phyloP scores from a whole-genome alignment of 805 yeast species.

The Ascoidea asiatica region DNA sequence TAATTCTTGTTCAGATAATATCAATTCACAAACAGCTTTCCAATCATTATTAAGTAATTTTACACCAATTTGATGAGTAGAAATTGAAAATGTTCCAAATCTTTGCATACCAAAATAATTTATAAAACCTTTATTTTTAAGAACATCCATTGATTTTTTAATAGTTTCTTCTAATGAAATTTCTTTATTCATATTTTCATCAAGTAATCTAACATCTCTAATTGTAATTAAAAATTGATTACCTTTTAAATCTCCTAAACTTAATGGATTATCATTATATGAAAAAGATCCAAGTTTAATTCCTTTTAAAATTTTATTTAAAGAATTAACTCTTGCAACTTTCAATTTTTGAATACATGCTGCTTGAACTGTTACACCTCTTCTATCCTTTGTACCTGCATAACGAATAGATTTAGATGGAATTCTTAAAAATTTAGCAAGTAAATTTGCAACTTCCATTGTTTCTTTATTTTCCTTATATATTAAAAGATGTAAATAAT shows the following conservation, averaged over 20 bases:
- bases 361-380: conserved; percentile 89
- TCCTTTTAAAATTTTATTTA: conserved; percentile 70
- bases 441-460: conserved; percentile 77
- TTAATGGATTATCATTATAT: conserved; percentile 48
- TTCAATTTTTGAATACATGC: conserved; percentile 55
- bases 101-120: conserved; percentile 98
- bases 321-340: conserved; percentile 59
- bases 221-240: conserved; percentile 81
- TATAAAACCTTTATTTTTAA: conserved; percentile 64
- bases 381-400: conserved; percentile 94
- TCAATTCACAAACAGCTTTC: conserved; percentile 65
- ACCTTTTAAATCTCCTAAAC: conserved; percentile 76
- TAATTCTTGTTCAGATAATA: conserved; percentile 75
- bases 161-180: conserved; percentile 29
- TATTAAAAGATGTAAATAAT: conserved; percentile 60
- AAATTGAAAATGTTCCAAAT: conserved; percentile 88
- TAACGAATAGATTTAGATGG: conserved; percentile 62
- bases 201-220: conserved; percentile 46
- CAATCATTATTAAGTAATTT: conserved; percentile 59
- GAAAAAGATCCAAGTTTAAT: conserved; percentile 66
- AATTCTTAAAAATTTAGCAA: conserved; percentile 59
- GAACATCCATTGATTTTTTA: conserved; percentile 37
- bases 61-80: conserved; percentile 81
- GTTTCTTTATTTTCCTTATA: conserved; percentile 96
- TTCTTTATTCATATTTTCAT: conserved; percentile 14